Percentiles rank a stretch among this genome's conserved stretches.
phyloP scores from a whole-genome alignment of 31 red algal species.

The Asparagopsis taxiformis region DNA sequence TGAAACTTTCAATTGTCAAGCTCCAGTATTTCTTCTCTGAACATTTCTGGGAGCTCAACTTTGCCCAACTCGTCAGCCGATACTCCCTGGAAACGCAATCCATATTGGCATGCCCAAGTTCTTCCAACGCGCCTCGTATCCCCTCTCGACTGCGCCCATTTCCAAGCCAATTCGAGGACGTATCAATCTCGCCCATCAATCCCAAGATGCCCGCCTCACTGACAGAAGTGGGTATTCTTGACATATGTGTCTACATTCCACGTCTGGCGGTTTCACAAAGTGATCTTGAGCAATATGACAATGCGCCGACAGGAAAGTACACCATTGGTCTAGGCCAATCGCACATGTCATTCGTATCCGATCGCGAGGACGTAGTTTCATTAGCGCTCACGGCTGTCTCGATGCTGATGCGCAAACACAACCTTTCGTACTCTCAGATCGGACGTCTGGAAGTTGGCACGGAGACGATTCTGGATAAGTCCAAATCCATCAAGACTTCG shows the following conservation, averaged over 20 bases:
- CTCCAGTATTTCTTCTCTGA: no score
- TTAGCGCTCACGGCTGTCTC: slow-evolving; percentile 79
- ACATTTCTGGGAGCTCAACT: no score
- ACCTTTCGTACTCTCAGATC: slow-evolving; percentile 59
- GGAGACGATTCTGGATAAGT: slow-evolving; percentile 86
- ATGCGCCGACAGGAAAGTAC: slow-evolving; percentile 79
- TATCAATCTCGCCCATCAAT: no score
- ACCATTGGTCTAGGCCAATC: slow-evolving; percentile 89
- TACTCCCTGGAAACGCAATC: no score
- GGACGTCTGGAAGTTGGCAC: slow-evolving; percentile 93
- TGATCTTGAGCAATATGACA: slow-evolving; percentile 82
- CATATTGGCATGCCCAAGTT: no score
- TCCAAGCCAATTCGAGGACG: no score
- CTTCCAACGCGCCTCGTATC: no score
- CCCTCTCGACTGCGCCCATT: no score
- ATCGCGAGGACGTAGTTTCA: slow-evolving; percentile 90
- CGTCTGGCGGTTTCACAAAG: slow-evolving; percentile 56
- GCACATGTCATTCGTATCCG: slow-evolving; percentile 85
- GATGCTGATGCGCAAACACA: slow-evolving; percentile 47
- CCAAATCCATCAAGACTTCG: slow-evolving; percentile 92
- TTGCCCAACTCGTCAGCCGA: no score
- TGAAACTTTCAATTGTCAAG: no score
- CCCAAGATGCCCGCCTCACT: slow-evolving; percentile 5
- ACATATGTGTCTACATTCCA: slow-evolving; percentile 86
- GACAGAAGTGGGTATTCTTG: slow-evolving; percentile 69